These are phyloP conservation scores for Sclerotinia subarctica DNA, from an alignment of 2,329 filamentous ascomycete genomes.

Conservation along the genomic window DNA sequence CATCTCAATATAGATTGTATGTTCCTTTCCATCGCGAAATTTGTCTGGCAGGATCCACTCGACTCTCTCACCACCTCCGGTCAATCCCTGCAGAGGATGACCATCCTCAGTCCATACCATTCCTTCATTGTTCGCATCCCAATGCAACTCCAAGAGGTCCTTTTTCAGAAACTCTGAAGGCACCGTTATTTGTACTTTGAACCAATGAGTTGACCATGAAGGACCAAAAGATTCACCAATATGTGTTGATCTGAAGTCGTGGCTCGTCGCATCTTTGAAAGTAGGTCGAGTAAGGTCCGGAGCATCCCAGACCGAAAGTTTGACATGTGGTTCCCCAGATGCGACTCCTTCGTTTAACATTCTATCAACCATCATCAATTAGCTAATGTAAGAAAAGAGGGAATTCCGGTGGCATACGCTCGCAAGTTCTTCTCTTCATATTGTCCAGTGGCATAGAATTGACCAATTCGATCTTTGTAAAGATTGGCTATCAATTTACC, in stretches of 20 bases:
- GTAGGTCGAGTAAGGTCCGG: conserved; percentile 75
- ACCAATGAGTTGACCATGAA: conserved; percentile 98
- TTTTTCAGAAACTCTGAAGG: conserved; percentile 70
- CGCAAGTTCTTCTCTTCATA: conserved; percentile 73
- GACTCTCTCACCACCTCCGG: conserved; percentile 79
- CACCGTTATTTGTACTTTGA: conserved; percentile 76
- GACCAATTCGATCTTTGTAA: conserved; percentile 77
- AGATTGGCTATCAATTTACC: conserved; percentile 82
- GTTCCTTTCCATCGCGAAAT: conserved; percentile 81
- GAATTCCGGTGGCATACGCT: conserved; percentile 51
- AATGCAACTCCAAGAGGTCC: conserved; percentile 87
- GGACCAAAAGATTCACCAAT: conserved; percentile 83
- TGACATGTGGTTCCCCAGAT: conserved; percentile 71
- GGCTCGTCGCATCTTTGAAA: conserved; percentile 76
- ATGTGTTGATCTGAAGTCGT: conserved; percentile 70
- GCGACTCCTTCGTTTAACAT: conserved; percentile 68
- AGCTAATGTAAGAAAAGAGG: conserved; percentile 3
- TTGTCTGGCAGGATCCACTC: conserved; percentile 86
- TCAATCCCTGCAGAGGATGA: conserved; percentile 86
- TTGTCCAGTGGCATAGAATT: conserved; percentile 77
- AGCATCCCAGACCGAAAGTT: conserved; percentile 82
- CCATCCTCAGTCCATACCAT: conserved; percentile 89
- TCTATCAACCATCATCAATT: conserved; percentile 40
- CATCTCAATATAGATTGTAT: conserved; percentile 95
- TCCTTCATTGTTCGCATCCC: conserved; percentile 95